Base-by-base conservation (phyloP, 257 asterid species). In the Osmanthus fragrans region DNA sequence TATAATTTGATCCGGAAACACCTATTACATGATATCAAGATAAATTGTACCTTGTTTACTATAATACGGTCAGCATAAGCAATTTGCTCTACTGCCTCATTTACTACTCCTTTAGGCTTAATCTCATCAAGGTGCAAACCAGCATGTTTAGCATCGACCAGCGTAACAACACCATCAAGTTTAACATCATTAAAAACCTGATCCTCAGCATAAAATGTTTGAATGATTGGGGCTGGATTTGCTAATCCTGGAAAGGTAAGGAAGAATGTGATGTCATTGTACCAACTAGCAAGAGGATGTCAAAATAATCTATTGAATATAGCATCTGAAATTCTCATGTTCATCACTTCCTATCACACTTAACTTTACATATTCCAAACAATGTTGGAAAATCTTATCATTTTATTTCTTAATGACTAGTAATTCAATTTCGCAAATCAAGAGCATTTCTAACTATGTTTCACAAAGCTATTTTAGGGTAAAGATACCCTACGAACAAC, bases 61-160 rank as follows among this genome's bases (percentile, higher is more conserved):
- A 96, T 92, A 70, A 92, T 93, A 65, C 98, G 98, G 79, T 96
- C 99, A 63, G 98, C 99, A 88, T 96, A 96, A 42, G 99, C 98
- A 79, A 96, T 96, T 86, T 96, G 99, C 85, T 93, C 97, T 15
- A 96, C 84, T 60, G 98, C 99, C 85, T 96, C 99, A 72, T 96
- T 96, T 74, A 96, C 98, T 18, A 93, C 89, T 25, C 99, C 99
- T 58, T 93, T 72, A 21, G 99, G 97, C 84, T 96, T 96, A 75
- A 87, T 87, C 77, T 96, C 98, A 78, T 93, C 94, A 75, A 93
- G 88, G 89, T 89, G 99, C 36, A 90, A 47, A 34, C 88, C 83
- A 60, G 80, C 98, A 82, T 93, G 97, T 84, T 96, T 96, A 80
- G 98, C 96, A 85, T 96, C 99, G 51, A 96, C 99, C 72, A 96